Evolutionary conservation across 2,329 filamentous ascomycete genomes (phyloP).

Genomic region (Trichoderma koningiopsis): DNA sequence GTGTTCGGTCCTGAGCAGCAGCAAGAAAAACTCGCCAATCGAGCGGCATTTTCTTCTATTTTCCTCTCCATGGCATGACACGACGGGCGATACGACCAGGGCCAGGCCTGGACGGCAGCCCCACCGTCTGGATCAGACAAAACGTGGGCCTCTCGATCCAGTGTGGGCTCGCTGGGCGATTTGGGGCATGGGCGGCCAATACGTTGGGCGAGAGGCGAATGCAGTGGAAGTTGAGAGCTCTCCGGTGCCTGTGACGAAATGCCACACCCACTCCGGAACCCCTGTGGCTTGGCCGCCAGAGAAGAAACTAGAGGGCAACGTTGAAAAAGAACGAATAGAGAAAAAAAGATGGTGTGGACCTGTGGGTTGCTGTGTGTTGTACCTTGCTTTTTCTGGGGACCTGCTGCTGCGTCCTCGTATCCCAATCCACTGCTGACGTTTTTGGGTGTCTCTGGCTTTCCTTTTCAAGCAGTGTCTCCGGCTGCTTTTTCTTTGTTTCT

Average conservation of each 20-base stretch:
- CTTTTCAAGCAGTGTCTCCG: not conserved
- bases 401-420: slow-evolving; percentile 15
- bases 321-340: not conserved
- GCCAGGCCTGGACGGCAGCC: not conserved
- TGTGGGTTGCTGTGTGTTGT: slow-evolving; percentile 1
- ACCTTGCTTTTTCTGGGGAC: slow-evolving; percentile 16
- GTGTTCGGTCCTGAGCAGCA: not conserved
- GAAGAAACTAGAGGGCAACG: not conserved
- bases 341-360: not conserved
- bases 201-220: not conserved
- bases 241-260: slow-evolving; percentile 1
- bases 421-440: slow-evolving; percentile 14
- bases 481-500: not conserved
- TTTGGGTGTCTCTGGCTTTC: not conserved
- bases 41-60: slow-evolving; percentile 19
- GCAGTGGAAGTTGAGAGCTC: not conserved
- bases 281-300: not conserved
- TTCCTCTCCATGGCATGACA: not conserved
- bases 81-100: not conserved
- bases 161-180: not conserved
- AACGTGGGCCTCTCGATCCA: not conserved
- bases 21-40: slow-evolving; percentile 1
- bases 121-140: slow-evolving; percentile 1
- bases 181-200: not conserved
- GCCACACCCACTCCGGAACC: not conserved